Conservation (phyloP, 1,284 basidiomycete genomes). For the Ceratobasidium sp. region DNA sequence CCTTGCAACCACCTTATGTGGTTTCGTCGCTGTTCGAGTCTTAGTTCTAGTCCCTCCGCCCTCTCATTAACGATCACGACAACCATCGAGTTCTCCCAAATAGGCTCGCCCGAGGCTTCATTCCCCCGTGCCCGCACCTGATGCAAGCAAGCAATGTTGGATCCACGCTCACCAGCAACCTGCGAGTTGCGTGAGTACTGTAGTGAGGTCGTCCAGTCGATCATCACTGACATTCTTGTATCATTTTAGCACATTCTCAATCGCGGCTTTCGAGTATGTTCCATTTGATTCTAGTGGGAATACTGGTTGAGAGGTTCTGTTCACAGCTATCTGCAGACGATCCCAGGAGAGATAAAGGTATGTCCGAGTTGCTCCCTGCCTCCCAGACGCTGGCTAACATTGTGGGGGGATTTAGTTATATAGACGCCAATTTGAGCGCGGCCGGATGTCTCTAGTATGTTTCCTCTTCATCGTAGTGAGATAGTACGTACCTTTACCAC, state of each 20-base stretch:
- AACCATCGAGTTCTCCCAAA: slow-evolving; percentile 15
- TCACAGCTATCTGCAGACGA: slow-evolving; percentile 27
- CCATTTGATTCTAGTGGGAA: background rate
- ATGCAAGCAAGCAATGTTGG: slow-evolving; percentile 19
- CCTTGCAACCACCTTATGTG: slow-evolving; percentile 29
- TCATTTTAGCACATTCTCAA: slow-evolving; percentile 18
- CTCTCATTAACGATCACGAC: slow-evolving; percentile 28
- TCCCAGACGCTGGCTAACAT: background rate
- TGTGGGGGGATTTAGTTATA: slow-evolving; percentile 26
- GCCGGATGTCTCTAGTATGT: slow-evolving; percentile 27
- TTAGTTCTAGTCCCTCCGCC: background rate
- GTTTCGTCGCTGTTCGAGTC: slow-evolving; percentile 19
- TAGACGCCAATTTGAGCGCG: slow-evolving; percentile 9
- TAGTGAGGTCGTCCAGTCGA: background rate
- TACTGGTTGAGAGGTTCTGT: background rate
- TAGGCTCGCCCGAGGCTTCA: slow-evolving; percentile 4
- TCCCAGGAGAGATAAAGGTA: slow-evolving; percentile 36
- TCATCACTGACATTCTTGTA: background rate
- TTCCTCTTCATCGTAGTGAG: background rate
- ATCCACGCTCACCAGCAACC: slow-evolving; percentile 16
- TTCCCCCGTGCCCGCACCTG: background rate
- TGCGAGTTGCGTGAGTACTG: slow-evolving; percentile 18
- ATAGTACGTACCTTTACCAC: no score
- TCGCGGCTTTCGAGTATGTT: slow-evolving; percentile 25
- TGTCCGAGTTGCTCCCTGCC: background rate